Percentiles rank a stretch among this genome's conserved stretches.
Conservation (phyloP, 805 yeast genomes). For the Tetrapisispora taiwanensis region DNA sequence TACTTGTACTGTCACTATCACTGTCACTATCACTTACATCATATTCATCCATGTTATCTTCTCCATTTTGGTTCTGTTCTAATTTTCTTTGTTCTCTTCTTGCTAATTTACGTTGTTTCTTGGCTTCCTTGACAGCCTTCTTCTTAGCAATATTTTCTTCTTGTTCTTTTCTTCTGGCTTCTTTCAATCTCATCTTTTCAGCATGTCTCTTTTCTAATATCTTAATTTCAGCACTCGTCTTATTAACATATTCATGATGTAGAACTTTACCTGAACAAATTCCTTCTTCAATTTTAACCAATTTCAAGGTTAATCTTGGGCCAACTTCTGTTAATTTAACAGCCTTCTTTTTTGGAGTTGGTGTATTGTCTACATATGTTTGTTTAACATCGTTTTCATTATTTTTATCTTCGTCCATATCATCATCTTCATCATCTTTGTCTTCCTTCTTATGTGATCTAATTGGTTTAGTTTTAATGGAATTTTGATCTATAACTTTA, state of each 20-base stretch:
- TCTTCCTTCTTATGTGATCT: neutral
- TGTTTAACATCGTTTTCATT: neutral
- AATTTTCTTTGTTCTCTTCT: constrained; percentile 34
- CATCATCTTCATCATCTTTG: neutral
- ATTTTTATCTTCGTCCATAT: neutral
- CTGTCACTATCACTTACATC: constrained; percentile 9
- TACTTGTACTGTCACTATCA: constrained; percentile 24
- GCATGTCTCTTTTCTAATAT: constrained; percentile 60
- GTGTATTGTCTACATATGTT: constrained; percentile 7
- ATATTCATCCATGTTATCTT: constrained; percentile 18
- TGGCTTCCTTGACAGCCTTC: constrained; percentile 61
- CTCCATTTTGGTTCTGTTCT: constrained; percentile 15
- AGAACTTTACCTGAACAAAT: constrained; percentile 80
- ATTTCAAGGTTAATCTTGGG: constrained; percentile 68
- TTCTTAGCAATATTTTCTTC: constrained; percentile 67
- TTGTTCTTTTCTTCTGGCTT: constrained; percentile 59
- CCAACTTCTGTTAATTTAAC: constrained; percentile 89
- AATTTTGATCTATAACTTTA: constrained; percentile 32
- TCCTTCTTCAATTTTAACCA: constrained; percentile 87
- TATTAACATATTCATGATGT: constrained; percentile 63
- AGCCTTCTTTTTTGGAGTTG: constrained; percentile 54
- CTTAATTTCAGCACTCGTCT: constrained; percentile 50
- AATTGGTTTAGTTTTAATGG: constrained; percentile 16
- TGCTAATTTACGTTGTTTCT: constrained; percentile 56
- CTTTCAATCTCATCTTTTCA: constrained; percentile 40